Conservation (phyloP, 768 basidiomycete species). For the Leccinellum rugosiceps region DNA sequence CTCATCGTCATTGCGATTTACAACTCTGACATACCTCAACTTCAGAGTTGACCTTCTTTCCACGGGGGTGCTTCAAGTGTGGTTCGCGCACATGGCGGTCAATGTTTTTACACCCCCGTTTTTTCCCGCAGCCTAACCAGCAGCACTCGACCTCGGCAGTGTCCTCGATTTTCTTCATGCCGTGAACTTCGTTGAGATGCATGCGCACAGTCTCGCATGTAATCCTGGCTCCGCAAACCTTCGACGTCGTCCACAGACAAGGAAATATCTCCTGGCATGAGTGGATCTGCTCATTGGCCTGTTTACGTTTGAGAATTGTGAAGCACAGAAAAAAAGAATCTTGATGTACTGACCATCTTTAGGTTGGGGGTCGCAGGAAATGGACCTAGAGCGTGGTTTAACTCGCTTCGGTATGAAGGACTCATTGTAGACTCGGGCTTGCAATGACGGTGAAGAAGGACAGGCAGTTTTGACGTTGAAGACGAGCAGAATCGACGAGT, state of each 20-base stretch:
- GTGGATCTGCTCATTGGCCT: slow-evolving; percentile 1
- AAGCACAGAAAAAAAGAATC: not conserved
- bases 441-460: not conserved
- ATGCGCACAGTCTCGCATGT: not conserved
- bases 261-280: not conserved
- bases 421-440: not conserved
- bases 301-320: not conserved
- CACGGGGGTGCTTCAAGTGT: slow-evolving; percentile 3
- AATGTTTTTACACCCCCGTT: not conserved
- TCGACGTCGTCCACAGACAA: not conserved
- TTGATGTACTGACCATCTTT: not conserved
- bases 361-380: too few relatives aligned
- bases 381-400: not conserved
- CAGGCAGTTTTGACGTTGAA: too few relatives aligned
- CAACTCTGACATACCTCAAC: not conserved
- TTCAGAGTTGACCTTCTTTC: not conserved
- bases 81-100: not conserved
- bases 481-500: not conserved
- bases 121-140: not conserved
- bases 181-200: not conserved
- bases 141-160: rapidly evolving
- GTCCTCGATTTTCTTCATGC: not conserved
- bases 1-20: not conserved
- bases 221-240: not conserved
- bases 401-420: not conserved